A percentile compares a stretch with the other conserved stretches of the same genome.
phyloP scores from a whole-genome alignment of 2,329 filamentous ascomycete species.

The Pyrenophora teres region DNA sequence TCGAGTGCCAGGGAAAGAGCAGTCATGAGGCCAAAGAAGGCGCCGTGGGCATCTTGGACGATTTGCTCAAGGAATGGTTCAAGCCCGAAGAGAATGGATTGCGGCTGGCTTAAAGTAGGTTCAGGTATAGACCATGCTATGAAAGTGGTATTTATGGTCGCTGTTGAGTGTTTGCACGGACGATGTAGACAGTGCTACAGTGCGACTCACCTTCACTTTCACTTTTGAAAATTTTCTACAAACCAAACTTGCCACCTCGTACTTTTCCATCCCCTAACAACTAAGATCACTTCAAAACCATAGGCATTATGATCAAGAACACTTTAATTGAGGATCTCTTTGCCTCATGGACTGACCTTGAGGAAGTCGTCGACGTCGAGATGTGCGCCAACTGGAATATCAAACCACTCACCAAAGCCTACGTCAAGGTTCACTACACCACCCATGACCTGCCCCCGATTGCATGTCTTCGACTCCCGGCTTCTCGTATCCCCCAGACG shows the following conservation, averaged over 20 bases:
- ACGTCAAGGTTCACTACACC: neutral
- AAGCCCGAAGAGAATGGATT: slow-evolving; percentile 45
- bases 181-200: too few species aligned
- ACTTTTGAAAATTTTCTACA: too few species aligned
- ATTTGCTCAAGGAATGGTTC: slow-evolving; percentile 58
- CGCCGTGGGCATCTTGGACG: slow-evolving; percentile 53
- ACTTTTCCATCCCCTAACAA: too few species aligned
- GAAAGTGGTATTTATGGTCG: too few species aligned
- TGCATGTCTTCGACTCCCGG: slow-evolving; percentile 2
- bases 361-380: neutral
- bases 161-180: too few species aligned
- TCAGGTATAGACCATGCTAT: too few species aligned
- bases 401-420: neutral
- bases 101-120: slow-evolving; percentile 29
- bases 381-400: neutral
- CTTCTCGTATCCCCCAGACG: neutral
- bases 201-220: too few species aligned
- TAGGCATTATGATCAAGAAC: too few species aligned
- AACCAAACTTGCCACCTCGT: too few species aligned
- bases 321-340: neutral
- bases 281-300: too few species aligned
- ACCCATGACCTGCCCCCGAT: neutral
- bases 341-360: neutral
- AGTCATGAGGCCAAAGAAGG: slow-evolving; percentile 50
- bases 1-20: slow-evolving; percentile 54